These are phyloP conservation scores for Cladophialophora yegresii DNA, from an alignment of 2,329 filamentous ascomycete genomes.

Conservation along the genomic window DNA sequence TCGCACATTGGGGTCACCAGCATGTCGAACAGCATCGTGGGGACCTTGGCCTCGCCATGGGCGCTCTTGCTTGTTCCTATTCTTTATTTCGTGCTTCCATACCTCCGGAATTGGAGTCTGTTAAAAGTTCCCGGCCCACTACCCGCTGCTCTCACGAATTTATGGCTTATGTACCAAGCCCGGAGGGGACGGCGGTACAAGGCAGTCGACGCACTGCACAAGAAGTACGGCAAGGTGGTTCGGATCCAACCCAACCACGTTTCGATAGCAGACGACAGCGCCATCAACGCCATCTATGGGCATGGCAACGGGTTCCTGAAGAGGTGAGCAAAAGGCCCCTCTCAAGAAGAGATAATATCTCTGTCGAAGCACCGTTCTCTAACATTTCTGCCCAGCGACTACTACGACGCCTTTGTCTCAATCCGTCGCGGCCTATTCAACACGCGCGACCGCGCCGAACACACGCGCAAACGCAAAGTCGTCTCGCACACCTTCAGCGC, in stretches of 20 bases:
- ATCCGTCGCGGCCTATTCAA: constrained; percentile 87
- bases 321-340: constrained; percentile 51
- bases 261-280: constrained; percentile 76
- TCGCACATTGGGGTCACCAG: constrained; percentile 9
- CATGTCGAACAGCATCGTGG: constrained; percentile 24
- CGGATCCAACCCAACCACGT: constrained; percentile 83
- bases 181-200: constrained; percentile 67
- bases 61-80: constrained; percentile 53
- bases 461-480: constrained; percentile 85
- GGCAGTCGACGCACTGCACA: constrained; percentile 70
- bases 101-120: constrained; percentile 58
- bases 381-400: constrained; percentile 59
- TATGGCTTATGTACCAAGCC: constrained; percentile 73
- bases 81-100: constrained; percentile 61
- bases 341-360: neutral
- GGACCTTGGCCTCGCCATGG: constrained; percentile 41
- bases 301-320: constrained; percentile 76
- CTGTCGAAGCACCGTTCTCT: neutral
- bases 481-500: constrained; percentile 83
- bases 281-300: constrained; percentile 75
- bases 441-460: constrained; percentile 76
- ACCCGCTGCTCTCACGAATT: constrained; percentile 67
- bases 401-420: constrained; percentile 89
- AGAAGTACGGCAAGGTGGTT: constrained; percentile 75
- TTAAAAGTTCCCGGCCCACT: constrained; percentile 55